These are phyloP conservation scores for Blepharisma japonicum DNA, from an alignment of 73 alveolate genomes.

Conservation along the genomic window DNA sequence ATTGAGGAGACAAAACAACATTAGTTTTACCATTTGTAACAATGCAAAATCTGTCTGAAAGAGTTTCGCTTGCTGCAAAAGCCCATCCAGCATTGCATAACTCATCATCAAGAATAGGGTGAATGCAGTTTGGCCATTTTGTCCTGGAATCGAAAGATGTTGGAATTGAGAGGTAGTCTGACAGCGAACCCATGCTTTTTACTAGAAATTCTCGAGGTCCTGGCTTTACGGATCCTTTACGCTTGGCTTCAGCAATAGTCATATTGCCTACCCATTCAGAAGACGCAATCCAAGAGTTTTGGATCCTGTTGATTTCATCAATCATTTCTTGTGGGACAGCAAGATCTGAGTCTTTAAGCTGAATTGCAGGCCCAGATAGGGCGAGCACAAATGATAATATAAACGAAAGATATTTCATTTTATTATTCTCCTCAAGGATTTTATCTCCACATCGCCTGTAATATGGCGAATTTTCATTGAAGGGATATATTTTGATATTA, in stretches of 20 bases:
- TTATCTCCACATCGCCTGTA: too few relatives aligned
- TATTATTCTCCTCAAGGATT: too few relatives aligned
- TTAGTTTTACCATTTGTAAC: slow-evolving; percentile 42
- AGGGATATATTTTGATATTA: too few relatives aligned
- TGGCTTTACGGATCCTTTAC: not conserved
- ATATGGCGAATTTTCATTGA: too few relatives aligned
- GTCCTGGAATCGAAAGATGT: slow-evolving; percentile 50
- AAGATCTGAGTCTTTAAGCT: not conserved
- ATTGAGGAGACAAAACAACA: slow-evolving; percentile 69
- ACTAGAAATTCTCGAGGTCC: not conserved
- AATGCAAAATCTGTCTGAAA: slow-evolving; percentile 93
- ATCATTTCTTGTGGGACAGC: not conserved
- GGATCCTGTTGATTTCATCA: not conserved
- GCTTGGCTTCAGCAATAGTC: not conserved
- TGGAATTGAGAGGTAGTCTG: slow-evolving; percentile 5
- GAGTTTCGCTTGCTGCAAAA: slow-evolving; percentile 92
- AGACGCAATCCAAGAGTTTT: not conserved
- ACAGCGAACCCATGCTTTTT: not conserved
- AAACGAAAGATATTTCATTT: too few relatives aligned
- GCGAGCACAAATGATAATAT: too few relatives aligned
- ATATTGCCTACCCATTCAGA: not conserved
- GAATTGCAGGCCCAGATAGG: not conserved
- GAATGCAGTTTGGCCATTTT: slow-evolving; percentile 54
- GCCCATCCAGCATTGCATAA: slow-evolving; percentile 98
- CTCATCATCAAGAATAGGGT: slow-evolving; percentile 66